Evolutionary conservation across 2,329 filamentous ascomycete genomes (phyloP), one percentile per base, ranked within the genome.

Genomic region (Fusarium palustre): DNA sequence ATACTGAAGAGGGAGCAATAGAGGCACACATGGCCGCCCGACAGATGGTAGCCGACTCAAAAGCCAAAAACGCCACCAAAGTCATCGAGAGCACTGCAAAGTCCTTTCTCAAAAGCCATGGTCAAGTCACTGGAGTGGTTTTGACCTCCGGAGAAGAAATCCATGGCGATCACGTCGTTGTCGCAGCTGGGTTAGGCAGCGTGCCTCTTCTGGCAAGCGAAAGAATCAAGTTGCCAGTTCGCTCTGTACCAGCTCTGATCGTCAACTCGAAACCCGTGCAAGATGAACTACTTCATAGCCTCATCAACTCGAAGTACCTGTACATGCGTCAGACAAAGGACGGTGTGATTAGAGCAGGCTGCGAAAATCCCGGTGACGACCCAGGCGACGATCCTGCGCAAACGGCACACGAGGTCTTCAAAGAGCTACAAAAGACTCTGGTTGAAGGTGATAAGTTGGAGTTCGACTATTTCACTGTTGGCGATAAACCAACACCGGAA

Each of bases 321-420:
- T 64, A 70, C 7, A 25, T 70, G 42, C 41, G 67, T 0, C 67
- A 70, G 24, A 64, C 67, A 5, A n/a, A 18, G 7, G 58, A 70
- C 8, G 67, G 67, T 2, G 33, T 57, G 1, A 39, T 70, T 11
- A 56, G 56, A 24, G 63, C 54, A 5, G 67, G 67, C 0, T 70
- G 63, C 18, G 55, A 70, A 11, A 57, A 68, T 33, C 63, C 66
- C 0, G 52, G 67, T 5, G 67, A 67, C 10, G 55, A 64, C 10
- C 67, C 67, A 7, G 67, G 67, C 2, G 12, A 55, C 7, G 34
- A 68, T 28, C 67, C 67, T 1, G 58, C 60, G 25, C 36, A 52
- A 25, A 70, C 55, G 2, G 67, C 67, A 3, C 15, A 10, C 7
- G 41, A 48, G 1, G 49, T 70, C 7, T 70, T 70, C 5, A 22